A percentile compares a stretch with the other conserved stretches of the same genome.
Conservation (phyloP, 2,329 filamentous ascomycete genomes). For the Shiraia sp. region DNA sequence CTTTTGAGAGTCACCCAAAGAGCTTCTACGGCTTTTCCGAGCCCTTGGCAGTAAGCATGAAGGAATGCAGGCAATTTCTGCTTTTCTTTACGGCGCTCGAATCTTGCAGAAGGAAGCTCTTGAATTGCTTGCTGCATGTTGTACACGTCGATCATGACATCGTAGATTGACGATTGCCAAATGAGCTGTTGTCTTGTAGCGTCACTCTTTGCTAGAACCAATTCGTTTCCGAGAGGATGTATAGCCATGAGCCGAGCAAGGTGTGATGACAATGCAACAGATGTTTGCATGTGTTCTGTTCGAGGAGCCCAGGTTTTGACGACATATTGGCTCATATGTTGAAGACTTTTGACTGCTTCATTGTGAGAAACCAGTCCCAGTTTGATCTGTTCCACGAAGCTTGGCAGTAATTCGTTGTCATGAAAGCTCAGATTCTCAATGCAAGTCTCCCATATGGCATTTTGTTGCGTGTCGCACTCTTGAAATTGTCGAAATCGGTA, state of each 20-base stretch:
- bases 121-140: constrained; percentile 37
- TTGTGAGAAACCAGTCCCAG: constrained; percentile 16
- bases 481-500: constrained; percentile 45
- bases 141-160: constrained; percentile 32
- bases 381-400: constrained; percentile 35
- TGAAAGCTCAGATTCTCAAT: constrained; percentile 43
- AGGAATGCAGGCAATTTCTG: constrained; percentile 40
- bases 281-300: constrained; percentile 11
- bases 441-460: constrained; percentile 18
- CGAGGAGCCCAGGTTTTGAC: constrained; percentile 22
- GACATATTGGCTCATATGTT: constrained; percentile 40
- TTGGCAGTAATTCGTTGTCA: constrained; percentile 32
- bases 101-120: constrained; percentile 30
- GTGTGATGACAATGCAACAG: constrained; percentile 14
- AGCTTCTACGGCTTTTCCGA: constrained; percentile 21
- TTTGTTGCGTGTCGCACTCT: constrained; percentile 8
- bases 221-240: constrained; percentile 53
- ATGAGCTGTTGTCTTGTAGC: constrained; percentile 6
- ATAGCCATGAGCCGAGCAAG: constrained; percentile 32
- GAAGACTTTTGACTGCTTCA: constrained; percentile 1
- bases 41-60: constrained; percentile 25
- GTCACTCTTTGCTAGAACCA: constrained; percentile 38
- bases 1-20: constrained; percentile 12
- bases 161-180: constrained; percentile 32
- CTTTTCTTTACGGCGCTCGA: constrained; percentile 41